Evolutionary conservation across 2,329 filamentous ascomycete species (phyloP).

Genomic region (Fusarium sarcochroum): DNA sequence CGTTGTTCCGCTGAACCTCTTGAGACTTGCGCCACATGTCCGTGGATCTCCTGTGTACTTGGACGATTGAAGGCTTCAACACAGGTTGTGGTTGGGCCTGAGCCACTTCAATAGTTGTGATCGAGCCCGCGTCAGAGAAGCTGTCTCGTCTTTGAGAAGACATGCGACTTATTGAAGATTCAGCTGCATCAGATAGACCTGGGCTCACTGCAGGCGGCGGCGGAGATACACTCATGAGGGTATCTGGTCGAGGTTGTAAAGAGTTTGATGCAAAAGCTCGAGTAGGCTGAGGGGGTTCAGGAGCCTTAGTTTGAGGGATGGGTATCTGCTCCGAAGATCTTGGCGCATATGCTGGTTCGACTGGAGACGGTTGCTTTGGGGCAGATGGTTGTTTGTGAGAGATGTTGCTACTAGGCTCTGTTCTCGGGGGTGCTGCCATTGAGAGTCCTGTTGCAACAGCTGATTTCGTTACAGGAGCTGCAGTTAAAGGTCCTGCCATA

Average conservation of each 20-base stretch:
- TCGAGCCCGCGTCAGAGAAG: conserved; percentile 45
- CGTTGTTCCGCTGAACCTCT: conserved; percentile 14
- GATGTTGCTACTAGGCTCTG: background rate
- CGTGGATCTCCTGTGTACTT: conserved; percentile 44
- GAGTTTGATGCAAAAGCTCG: background rate
- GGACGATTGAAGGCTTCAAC: conserved; percentile 44
- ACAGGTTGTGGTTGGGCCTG: conserved; percentile 47
- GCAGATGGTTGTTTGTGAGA: conserved; percentile 5
- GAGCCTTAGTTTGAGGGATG: background rate
- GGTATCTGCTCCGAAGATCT: background rate
- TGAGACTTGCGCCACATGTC: conserved; percentile 37
- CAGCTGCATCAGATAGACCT: conserved; percentile 24
- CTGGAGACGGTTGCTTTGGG: conserved; percentile 3
- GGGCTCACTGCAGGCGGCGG: conserved; percentile 34
- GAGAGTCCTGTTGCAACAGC: background rate
- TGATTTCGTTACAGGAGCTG: background rate
- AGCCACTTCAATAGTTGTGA: conserved; percentile 46
- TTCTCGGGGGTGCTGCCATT: background rate
- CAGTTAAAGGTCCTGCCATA: background rate
- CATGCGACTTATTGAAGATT: conserved; percentile 32
- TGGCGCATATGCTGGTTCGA: background rate
- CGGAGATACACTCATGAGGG: conserved; percentile 1
- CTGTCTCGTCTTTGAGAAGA: conserved; percentile 39
- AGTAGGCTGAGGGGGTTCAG: background rate
- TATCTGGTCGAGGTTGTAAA: conserved; percentile 1